A percentile compares a stretch with the other conserved stretches of the same genome.
phyloP scores from a whole-genome alignment of 768 basidiomycete species.

The Paxillus involutus region DNA sequence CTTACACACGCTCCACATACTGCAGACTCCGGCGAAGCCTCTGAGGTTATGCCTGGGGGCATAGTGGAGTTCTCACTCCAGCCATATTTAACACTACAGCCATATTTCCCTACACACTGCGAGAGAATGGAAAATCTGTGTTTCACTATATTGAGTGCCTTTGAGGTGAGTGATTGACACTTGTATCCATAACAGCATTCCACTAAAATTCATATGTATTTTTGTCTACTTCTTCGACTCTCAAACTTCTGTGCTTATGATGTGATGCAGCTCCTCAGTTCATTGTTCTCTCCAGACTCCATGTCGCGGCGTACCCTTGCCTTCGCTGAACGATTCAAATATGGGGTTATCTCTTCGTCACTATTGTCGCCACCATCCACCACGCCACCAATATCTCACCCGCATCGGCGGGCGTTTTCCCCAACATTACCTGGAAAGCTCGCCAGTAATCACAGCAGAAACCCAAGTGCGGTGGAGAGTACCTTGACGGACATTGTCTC shows the following conservation, averaged over 20 bases:
- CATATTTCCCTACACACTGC: slow-evolving; percentile 14
- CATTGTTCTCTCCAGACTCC: slow-evolving; percentile 36
- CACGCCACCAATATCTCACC: slow-evolving; percentile 33
- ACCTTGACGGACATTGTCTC: slow-evolving; percentile 19
- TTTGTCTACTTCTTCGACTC: slow-evolving; percentile 3
- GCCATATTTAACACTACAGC: slow-evolving; percentile 11
- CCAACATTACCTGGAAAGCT: slow-evolving; percentile 51
- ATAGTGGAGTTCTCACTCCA: slow-evolving; percentile 34
- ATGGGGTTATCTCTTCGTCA: slow-evolving; percentile 78
- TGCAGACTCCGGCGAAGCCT: slow-evolving; percentile 59
- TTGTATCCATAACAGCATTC: slow-evolving; percentile 12
- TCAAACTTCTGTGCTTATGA: slow-evolving; percentile 3
- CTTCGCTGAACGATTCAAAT: slow-evolving; percentile 81
- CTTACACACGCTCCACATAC: slow-evolving; percentile 16
- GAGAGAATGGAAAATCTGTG: slow-evolving; percentile 29
- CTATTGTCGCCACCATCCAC: slow-evolving; percentile 62
- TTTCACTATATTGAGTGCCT: slow-evolving; percentile 16
- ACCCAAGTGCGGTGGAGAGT: slow-evolving; percentile 38
- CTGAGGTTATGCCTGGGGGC: slow-evolving; percentile 58
- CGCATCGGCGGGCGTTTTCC: slow-evolving; percentile 32
- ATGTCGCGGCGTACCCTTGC: slow-evolving; percentile 39
- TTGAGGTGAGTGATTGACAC: slow-evolving; percentile 37
- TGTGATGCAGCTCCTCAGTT: slow-evolving; percentile 36
- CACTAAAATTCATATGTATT: slow-evolving; percentile 7
- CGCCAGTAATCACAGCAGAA: slow-evolving; percentile 36